Conservation (phyloP, 192 early-diverging fungal species). For the Podila horticola region DNA sequence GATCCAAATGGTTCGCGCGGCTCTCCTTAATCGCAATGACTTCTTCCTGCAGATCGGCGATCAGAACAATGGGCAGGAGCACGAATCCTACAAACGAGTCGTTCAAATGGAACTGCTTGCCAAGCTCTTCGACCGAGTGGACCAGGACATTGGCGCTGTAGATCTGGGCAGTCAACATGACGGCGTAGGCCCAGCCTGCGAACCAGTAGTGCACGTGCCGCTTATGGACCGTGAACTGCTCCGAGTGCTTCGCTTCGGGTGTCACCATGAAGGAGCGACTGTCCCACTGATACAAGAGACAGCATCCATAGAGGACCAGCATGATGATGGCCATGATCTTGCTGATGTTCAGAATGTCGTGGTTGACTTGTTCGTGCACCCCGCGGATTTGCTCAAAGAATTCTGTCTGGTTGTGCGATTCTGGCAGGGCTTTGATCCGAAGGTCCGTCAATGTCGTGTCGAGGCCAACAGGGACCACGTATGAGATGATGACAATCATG, state of each 20-base stretch:
- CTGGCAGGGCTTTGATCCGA: background rate
- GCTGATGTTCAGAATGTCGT: constrained; percentile 61
- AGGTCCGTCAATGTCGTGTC: constrained; percentile 15
- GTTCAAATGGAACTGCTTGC: constrained; percentile 73
- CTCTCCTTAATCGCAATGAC: constrained; percentile 33
- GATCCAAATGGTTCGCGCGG: constrained; percentile 13
- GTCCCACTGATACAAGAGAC: constrained; percentile 65
- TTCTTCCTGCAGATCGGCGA: constrained; percentile 80
- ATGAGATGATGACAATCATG: constrained; percentile 28
- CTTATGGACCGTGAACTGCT: constrained; percentile 16
- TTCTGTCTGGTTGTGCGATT: background rate
- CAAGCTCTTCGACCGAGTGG: constrained; percentile 80
- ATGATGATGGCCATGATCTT: constrained; percentile 72
- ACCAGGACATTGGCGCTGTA: constrained; percentile 88
- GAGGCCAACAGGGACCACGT: constrained; percentile 21
- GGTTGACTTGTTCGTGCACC: constrained; percentile 24
- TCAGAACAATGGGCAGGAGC: constrained; percentile 91
- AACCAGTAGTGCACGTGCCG: constrained; percentile 76
- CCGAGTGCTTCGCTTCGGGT: constrained; percentile 24
- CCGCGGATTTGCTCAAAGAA: background rate
- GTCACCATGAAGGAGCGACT: constrained; percentile 23
- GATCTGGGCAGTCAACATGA: constrained; percentile 76
- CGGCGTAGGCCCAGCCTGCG: constrained; percentile 52
- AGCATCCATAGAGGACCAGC: constrained; percentile 72
- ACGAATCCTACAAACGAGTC: constrained; percentile 92